Evolutionary conservation across 352 stramenopile genomes (phyloP).

Genomic region (Phytophthora rubi): DNA sequence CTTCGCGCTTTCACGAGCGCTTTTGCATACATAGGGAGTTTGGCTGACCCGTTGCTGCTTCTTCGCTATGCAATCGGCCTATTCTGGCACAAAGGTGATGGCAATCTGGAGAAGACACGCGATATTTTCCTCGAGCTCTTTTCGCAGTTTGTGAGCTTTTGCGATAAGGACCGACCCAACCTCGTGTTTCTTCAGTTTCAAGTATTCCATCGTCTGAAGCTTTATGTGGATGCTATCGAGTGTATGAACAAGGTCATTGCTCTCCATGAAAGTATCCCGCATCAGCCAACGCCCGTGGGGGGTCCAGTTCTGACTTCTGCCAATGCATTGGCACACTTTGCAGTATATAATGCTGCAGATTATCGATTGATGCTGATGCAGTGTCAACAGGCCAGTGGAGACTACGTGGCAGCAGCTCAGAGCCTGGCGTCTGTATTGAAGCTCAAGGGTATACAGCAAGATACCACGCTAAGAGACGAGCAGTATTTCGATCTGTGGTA

Average conservation of each 20-base stretch:
- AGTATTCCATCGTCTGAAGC: slow-evolving; percentile 56
- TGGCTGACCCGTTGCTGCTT: slow-evolving; percentile 63
- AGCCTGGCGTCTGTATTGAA: slow-evolving; percentile 56
- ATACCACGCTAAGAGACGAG: slow-evolving; percentile 46
- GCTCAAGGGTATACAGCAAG: slow-evolving; percentile 34
- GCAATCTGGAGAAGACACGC: slow-evolving; percentile 57
- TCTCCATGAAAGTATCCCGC: slow-evolving; percentile 13
- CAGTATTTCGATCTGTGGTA: slow-evolving; percentile 66
- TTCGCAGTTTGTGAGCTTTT: slow-evolving; percentile 63
- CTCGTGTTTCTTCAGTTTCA: slow-evolving; percentile 74
- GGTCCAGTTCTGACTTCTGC: slow-evolving; percentile 2
- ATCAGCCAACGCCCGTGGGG: neutral
- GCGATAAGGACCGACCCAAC: slow-evolving; percentile 61
- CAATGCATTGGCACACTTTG: slow-evolving; percentile 10
- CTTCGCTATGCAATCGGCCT: slow-evolving; percentile 68
- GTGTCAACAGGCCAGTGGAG: slow-evolving; percentile 62
- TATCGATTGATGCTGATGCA: slow-evolving; percentile 76
- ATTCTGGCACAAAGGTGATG: slow-evolving; percentile 61
- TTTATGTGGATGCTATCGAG: slow-evolving; percentile 59
- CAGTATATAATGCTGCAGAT: slow-evolving; percentile 47
- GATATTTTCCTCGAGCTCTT: slow-evolving; percentile 68
- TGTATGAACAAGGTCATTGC: slow-evolving; percentile 53
- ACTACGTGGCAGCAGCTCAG: slow-evolving; percentile 58
- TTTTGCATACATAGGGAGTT: slow-evolving; percentile 69
- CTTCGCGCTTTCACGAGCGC: slow-evolving; percentile 65